These are phyloP conservation scores for Amanita phalloides DNA, from an alignment of 768 basidiomycete genomes.

Conservation along the genomic window DNA sequence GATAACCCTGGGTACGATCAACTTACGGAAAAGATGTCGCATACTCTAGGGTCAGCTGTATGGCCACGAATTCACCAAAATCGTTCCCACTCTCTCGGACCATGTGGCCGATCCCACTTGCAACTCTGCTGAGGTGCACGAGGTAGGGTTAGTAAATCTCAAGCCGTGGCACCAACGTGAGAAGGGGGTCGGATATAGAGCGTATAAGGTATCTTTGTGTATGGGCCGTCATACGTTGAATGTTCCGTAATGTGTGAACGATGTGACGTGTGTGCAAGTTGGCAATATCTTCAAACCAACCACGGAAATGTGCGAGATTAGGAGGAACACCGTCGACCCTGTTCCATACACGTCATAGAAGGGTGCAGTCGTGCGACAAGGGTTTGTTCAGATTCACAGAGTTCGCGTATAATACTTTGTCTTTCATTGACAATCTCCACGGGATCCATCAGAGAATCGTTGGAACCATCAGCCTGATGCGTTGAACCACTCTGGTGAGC, in stretches of 20 bases:
- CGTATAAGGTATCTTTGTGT: conserved; percentile 32
- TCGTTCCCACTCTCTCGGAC: conserved; percentile 44
- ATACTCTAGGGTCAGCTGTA: conserved; percentile 49
- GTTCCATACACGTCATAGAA: conserved; percentile 65
- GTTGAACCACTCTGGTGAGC: not conserved
- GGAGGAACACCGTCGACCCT: conserved; percentile 77
- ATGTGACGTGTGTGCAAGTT: conserved; percentile 59
- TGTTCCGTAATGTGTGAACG: conserved; percentile 29
- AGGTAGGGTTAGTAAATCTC: conserved; percentile 87
- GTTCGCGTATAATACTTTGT: conserved; percentile 39
- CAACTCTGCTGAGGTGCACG: conserved; percentile 55
- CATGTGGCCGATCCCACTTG: conserved; percentile 38
- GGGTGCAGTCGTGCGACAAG: conserved; percentile 63
- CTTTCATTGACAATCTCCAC: conserved; percentile 5
- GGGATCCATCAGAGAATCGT: not conserved
- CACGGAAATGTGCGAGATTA: conserved; percentile 62
- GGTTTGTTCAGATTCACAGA: conserved; percentile 54
- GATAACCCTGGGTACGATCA: not conserved
- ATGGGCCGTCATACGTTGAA: conserved; percentile 16
- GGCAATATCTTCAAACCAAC: conserved; percentile 83
- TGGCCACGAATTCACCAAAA: conserved; percentile 75
- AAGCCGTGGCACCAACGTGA: conserved; percentile 50
- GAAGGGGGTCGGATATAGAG: conserved; percentile 47
- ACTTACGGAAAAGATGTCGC: conserved; percentile 64
- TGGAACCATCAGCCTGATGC: not conserved